Base-by-base conservation (phyloP, 1,139 yeast species). In the Pichia cactophila region DNA sequence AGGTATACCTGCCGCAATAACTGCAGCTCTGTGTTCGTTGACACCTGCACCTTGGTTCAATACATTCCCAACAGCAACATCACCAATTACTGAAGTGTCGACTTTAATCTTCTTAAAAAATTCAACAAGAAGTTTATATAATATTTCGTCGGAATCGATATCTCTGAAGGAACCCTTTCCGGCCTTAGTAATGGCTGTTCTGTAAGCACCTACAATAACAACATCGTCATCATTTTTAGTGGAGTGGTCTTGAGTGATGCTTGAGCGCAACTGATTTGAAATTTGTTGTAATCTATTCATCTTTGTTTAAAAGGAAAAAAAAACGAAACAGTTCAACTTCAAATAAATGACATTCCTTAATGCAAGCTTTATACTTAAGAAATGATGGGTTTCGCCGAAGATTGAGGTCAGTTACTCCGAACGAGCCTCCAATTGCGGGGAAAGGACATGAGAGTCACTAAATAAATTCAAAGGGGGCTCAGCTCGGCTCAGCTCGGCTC, bases 31-130 rank as follows among this genome's bases (percentile, higher is more conserved):
- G 69, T 87, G 95, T 69, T 88, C 96, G 52, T 83, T 83, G 51
- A 90, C 95, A 63, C 96, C 96, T 42, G 96, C 94, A 52, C 96
- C 96, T 50, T 79, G 77, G 70, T 88, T 87, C 63, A 89, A 75
- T 65, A 92, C 86, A 71, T 87, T 88, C 65, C 85, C 73, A 68
- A 96, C 92, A 67, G 95, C 92, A 67, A 80, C 83, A 58, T 80
- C 83, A 73, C 90, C 84, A 69, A 84, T 83, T 63, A 88, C 95
- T 47, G 80, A 69, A 58, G 83, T 68, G 65, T 97, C 95, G 69
- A 92, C 86, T 71, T 89, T 74, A 68, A 92, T 80, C 77, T 87
- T 87, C 73, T 85, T 78, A 75, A 92, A 86, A 68, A 92, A 85
- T 77, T 92, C 96, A 71, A 85, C 78, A 72, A 92, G 85, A 71